Evolutionary conservation across 1,284 basidiomycete species (phyloP).

Genomic region (Pseudozyma hubeiensis): DNA sequence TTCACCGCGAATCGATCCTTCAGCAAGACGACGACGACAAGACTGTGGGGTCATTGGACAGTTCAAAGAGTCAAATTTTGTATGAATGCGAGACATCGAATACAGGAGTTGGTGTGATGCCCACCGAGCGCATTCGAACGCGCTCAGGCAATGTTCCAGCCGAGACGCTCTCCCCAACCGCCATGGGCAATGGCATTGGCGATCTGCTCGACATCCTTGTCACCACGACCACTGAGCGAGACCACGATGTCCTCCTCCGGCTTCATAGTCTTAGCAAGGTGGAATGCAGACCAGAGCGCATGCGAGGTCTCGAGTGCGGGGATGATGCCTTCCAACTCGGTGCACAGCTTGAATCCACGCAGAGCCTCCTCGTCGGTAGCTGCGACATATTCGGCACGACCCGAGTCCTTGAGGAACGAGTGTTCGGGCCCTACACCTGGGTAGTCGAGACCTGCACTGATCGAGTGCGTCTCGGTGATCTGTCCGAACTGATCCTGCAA

Average conservation of each 20-base stretch:
- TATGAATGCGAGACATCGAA: no score
- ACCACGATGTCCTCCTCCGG: constrained; percentile 90
- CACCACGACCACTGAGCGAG: constrained; percentile 77
- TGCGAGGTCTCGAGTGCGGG: constrained; percentile 96
- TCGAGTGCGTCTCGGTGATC: constrained; percentile 95
- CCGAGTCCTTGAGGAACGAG: constrained; percentile 93
- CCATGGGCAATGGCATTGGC: constrained; percentile 72
- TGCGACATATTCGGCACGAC: constrained; percentile 89
- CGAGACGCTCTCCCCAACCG: constrained; percentile 64
- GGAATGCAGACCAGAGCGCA: constrained; percentile 90
- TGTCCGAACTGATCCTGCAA: constrained; percentile 89
- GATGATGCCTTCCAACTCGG: constrained; percentile 95
- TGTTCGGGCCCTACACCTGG: constrained; percentile 93
- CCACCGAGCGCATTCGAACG: no score
- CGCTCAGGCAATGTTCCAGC: constrained; percentile 58
- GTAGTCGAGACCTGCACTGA: constrained; percentile 85
- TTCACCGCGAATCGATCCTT: no score
- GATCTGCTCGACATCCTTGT: constrained; percentile 94
- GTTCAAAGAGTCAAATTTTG: no score
- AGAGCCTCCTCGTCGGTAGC: constrained; percentile 95
- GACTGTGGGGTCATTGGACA: no score
- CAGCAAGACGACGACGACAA: no score
- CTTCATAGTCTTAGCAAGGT: constrained; percentile 84
- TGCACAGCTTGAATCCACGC: constrained; percentile 88
- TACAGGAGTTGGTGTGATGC: neutral